Evolutionary conservation across 768 basidiomycete genomes (phyloP).

Genomic region (Russula sp.): DNA sequence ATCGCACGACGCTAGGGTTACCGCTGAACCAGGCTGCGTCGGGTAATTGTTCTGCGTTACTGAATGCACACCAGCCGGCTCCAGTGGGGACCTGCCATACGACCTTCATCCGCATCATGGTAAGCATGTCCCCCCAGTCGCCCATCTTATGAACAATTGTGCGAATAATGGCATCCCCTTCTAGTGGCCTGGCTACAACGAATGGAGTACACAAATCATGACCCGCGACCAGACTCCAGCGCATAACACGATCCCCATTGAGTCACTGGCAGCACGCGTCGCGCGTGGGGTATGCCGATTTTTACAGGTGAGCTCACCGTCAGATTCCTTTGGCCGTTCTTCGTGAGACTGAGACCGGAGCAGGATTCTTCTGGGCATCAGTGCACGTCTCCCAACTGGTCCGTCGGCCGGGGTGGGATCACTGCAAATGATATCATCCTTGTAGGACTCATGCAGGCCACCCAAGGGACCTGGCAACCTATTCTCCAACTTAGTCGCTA

Average conservation of each 20-base stretch:
- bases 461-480: constrained; percentile 27
- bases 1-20: constrained; percentile 7
- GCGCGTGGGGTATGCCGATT: constrained; percentile 18
- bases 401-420: constrained; percentile 18
- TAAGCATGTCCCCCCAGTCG: not conserved
- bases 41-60: not conserved
- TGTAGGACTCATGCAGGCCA: constrained; percentile 20
- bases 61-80: not conserved
- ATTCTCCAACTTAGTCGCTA: constrained; percentile 14
- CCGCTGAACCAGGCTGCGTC: not conserved
- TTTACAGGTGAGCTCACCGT: constrained; percentile 6
- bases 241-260: constrained; percentile 7
- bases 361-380: not conserved
- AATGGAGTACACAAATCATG: constrained; percentile 16
- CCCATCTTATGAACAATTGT: not conserved
- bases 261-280: constrained; percentile 3
- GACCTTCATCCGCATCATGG: constrained; percentile 14
- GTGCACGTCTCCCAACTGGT: constrained; percentile 4
- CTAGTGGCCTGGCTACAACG: constrained; percentile 23
- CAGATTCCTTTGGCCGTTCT: not conserved
- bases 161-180: not conserved
- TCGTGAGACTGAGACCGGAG: not conserved
- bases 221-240: constrained; percentile 13
- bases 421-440: constrained; percentile 15
- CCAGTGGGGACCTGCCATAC: constrained; percentile 17